Evolutionary conservation across 75 land plant species (phyloP), one percentile per base, ranked within the genome.

Genomic region (Gnetum montanum): DNA sequence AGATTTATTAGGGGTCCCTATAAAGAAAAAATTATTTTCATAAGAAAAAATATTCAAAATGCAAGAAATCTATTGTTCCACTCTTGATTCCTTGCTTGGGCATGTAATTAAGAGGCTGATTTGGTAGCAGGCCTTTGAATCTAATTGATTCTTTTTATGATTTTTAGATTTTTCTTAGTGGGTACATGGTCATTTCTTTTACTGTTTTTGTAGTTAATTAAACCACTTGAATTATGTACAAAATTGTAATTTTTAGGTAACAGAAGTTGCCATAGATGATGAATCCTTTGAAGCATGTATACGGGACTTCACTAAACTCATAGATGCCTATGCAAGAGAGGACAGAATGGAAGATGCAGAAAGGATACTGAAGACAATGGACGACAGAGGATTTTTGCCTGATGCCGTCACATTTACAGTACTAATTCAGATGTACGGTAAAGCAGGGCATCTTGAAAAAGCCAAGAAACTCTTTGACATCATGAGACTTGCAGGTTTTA

Each of bases 251-350:
- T 53, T 31, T 31, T 69, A 93, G 98, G 79, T 93, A 25, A 70
- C 71, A 44, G 90, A 88, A 54, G 60, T 67, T 67, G 86, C 81
- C 1, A 64, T 88, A 6, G 29, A 53, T 10, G 79, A 82, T 60
- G 77, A 76, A 54, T 71, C 89, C 28, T 93, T 93, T 65, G 90
- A 85, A 78, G 75, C 90, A 23, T 69, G 72, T 54, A 37, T 78
- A 30, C 80, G 95, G 24, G 98, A 93, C 57, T 88, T 88, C 40
- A 93, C 95, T 24, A 93, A 88, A 56, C 59, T 88, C 47, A 84
- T 92, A 44, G 68, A 82, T 54, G 54, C 23, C 18, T 85, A 82
- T 61, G 77, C 73, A 26, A 68, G 70, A 73, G 47, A 66, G 19
- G 81, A 70, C 27, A 56, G 54, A 22, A 31, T 79, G 46, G 54